Base-by-base conservation (phyloP, 768 basidiomycete species). In the Russula abietina region DNA sequence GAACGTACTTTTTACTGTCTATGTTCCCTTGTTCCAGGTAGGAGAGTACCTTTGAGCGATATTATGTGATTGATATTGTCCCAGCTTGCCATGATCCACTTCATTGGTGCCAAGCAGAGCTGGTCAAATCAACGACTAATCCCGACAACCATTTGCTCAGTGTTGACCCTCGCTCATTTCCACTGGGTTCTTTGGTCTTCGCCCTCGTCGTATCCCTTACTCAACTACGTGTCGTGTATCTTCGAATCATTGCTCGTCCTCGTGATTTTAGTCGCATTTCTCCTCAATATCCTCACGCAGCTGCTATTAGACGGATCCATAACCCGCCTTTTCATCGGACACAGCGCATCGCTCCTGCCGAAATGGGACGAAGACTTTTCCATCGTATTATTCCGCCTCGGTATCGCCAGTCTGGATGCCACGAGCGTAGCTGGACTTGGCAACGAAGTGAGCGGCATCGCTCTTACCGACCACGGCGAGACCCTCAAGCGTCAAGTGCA, bases 311-410 rank as follows among this genome's bases (percentile, higher is more conserved):
- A 83, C 58, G 87, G 88, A 4, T 67, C 76, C 7, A 70, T 91
- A 14, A 77, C 83, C 38, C 78, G 83, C 3, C 78, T 87, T 12
- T 75, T 89, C n/a, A 80, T 85, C 36, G 85, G 84, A 8, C 77
- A 70, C 64, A 71, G 75, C n/a, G 59, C 58, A 17, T 73, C 71
- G 26, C 70, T 82, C 36, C 67, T 78, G 41, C 77, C 86, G 2
- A 81, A 80, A 19, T 79, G 78, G 70, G 87, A 90, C 43, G 88
- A 90, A 71, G 88, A 89, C 69, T 90, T 87, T 72, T 81, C 83
- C 7, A 79, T 89, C 24, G 81, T 86, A 3, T 77, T 91, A 43
- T 76, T 91, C 48, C 82, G 89, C 24, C 76, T 89, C 22, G 88
- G 88, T 22, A 86, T 86, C 0, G 88, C 87, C 4, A 87, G 86